phyloP scores from a whole-genome alignment of 192 early-diverging fungal species.

The Gigaspora rosea region DNA sequence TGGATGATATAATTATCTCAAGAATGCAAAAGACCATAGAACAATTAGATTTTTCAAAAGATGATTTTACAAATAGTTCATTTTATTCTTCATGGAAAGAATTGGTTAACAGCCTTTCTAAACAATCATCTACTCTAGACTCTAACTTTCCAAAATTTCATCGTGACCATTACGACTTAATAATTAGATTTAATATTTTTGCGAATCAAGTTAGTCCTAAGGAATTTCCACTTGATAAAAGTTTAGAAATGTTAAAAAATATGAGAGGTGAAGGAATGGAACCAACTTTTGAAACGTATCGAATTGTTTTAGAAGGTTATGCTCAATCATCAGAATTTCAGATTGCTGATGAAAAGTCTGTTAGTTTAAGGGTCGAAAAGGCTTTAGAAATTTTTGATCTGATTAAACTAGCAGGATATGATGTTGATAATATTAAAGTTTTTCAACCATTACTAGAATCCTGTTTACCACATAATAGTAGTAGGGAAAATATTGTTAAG shows the following conservation, averaged over 20 bases:
- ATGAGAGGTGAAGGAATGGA: slow-evolving; percentile 15
- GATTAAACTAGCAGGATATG: slow-evolving; percentile 3
- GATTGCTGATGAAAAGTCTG: background rate
- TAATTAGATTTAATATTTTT: slow-evolving; percentile 15
- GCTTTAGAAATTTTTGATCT: slow-evolving; percentile 15
- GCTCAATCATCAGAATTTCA: background rate
- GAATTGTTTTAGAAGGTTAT: slow-evolving; percentile 1
- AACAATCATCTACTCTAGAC: background rate
- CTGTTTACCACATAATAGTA: background rate
- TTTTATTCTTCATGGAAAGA: slow-evolving; percentile 11
- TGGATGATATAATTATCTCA: background rate
- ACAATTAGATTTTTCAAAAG: background rate
- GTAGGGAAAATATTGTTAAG: no score
- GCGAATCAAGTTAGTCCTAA: background rate
- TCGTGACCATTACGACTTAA: slow-evolving; percentile 3
- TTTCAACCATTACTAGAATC: slow-evolving; percentile 16
- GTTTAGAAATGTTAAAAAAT: background rate
- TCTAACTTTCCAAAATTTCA: background rate
- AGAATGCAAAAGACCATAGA: no score
- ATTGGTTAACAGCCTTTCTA: slow-evolving; percentile 2
- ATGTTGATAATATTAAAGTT: background rate
- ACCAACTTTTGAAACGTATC: slow-evolving; percentile 1
- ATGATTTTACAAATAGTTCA: background rate
- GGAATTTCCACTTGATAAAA: slow-evolving; percentile 14
- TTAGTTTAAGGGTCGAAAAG: background rate